Conservation (phyloP, 257 asterid genomes). For the Solanum megistacrolobum region DNA sequence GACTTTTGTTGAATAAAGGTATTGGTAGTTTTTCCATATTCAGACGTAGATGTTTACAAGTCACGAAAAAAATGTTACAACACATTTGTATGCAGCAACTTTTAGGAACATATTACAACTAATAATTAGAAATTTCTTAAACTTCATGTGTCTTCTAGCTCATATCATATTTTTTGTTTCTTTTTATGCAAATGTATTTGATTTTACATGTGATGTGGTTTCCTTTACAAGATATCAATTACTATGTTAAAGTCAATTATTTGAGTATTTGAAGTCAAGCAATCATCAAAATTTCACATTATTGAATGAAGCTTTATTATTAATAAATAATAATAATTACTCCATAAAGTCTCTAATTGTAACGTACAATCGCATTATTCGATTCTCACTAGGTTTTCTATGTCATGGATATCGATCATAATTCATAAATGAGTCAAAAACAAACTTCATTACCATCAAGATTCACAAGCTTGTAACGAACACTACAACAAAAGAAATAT, state of each 20-base stretch:
- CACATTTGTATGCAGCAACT: neutral
- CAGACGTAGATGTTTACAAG: constrained; percentile 7
- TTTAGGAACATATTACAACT: constrained; percentile 7
- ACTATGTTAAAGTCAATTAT: neutral
- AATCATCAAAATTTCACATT: neutral
- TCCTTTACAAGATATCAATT: neutral
- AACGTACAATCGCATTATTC: neutral
- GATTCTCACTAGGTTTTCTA: neutral
- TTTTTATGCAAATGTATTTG: neutral
- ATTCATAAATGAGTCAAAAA: neutral
- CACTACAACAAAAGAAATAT: neutral
- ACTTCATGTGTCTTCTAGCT: neutral
- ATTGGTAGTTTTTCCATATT: neutral
- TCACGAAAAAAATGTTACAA: constrained; percentile 6
- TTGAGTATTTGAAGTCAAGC: neutral
- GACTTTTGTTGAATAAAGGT: neutral
- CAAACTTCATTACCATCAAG: neutral
- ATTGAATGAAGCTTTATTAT: neutral
- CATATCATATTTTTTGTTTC: neutral
- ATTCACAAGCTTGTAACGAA: neutral
- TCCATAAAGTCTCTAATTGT: neutral
- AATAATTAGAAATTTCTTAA: neutral
- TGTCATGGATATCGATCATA: neutral
- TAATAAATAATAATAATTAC: neutral
- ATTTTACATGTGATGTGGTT: neutral